A percentile compares a stretch with the other conserved stretches of the same genome.
Conservation (phyloP, 768 basidiomycete species). For the Podaxis sp. region DNA sequence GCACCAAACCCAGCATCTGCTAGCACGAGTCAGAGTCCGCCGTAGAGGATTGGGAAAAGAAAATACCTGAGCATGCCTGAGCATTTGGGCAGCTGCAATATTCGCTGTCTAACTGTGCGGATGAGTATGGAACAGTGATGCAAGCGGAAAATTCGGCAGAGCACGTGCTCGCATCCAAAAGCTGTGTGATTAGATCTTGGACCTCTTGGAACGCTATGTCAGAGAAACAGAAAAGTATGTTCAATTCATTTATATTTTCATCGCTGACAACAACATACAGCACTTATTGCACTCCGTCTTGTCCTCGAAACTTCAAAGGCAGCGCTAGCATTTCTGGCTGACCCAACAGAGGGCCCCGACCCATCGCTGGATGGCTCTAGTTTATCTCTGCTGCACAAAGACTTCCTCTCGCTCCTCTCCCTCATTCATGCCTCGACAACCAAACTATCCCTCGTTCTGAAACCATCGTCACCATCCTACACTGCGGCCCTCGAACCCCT, state of each 20-base stretch:
- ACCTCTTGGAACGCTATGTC: conserved; percentile 26
- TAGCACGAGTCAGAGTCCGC: not conserved
- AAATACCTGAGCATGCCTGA: conserved; percentile 15
- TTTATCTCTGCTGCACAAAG: conserved; percentile 46
- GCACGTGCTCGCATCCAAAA: conserved; percentile 10
- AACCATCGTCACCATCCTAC: conserved; percentile 54
- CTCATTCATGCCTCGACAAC: conserved; percentile 58
- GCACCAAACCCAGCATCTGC: conserved; percentile 17
- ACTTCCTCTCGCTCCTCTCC: conserved; percentile 56
- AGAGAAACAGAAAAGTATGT: conserved; percentile 40
- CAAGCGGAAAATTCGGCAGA: conserved; percentile 15
- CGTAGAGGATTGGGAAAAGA: not conserved
- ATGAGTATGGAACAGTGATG: conserved; percentile 20
- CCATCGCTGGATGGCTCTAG: conserved; percentile 23
- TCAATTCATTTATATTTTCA: not conserved
- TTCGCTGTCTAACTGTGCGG: conserved; percentile 5
- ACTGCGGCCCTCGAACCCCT: conserved; percentile 50
- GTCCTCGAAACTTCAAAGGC: conserved; percentile 38
- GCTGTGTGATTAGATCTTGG: conserved; percentile 17
- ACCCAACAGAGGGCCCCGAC: conserved; percentile 17
- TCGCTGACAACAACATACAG: conserved; percentile 21
- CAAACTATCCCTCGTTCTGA: conserved; percentile 62
- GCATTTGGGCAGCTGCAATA: conserved; percentile 24
- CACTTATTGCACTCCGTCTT: conserved; percentile 30
- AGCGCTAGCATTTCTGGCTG: conserved; percentile 31